These are phyloP conservation scores for Diaporthe destruens DNA, from an alignment of 2,329 filamentous ascomycete species.

Conservation along the genomic window DNA sequence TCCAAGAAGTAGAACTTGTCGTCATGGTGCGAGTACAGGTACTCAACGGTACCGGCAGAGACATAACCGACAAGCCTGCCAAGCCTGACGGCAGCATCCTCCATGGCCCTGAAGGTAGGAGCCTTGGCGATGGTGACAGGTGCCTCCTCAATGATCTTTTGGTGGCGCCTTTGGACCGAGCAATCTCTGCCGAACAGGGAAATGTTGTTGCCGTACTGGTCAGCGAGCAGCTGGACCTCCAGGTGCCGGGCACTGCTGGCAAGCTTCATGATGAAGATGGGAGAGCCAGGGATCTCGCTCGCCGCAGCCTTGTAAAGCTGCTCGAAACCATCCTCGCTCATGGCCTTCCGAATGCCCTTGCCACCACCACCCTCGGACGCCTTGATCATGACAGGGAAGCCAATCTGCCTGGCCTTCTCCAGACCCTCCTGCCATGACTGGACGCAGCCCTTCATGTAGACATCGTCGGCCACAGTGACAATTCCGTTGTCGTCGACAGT, in stretches of 20 bases:
- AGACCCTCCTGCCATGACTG: slow-evolving; percentile 91
- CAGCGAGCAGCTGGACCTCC: slow-evolving; percentile 96
- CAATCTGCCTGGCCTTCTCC: slow-evolving; percentile 86
- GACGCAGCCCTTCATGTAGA: slow-evolving; percentile 94
- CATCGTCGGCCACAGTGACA: slow-evolving; percentile 87
- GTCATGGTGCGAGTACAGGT: slow-evolving; percentile 96
- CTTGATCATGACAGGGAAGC: slow-evolving; percentile 99
- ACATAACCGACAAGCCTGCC: slow-evolving; percentile 97
- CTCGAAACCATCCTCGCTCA: slow-evolving; percentile 85
- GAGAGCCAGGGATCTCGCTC: slow-evolving; percentile 96
- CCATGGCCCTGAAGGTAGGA: slow-evolving; percentile 94
- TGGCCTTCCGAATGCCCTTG: slow-evolving; percentile 98
- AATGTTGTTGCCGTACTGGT: slow-evolving; percentile 99
- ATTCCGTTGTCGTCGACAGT: slow-evolving; percentile 84
- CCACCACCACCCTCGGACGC: slow-evolving; percentile 99
- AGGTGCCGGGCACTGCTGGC: slow-evolving; percentile 96
- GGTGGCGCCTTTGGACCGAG: slow-evolving; percentile 96
- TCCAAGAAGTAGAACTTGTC: slow-evolving; percentile 99
- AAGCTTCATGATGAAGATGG: slow-evolving; percentile 99
- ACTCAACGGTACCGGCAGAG: slow-evolving; percentile 98
- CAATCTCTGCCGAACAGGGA: slow-evolving; percentile 99
- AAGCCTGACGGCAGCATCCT: slow-evolving; percentile 93
- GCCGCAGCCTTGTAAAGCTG: slow-evolving; percentile 94
- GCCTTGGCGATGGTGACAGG: slow-evolving; percentile 95
- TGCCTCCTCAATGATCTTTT: slow-evolving; percentile 99